Base-by-base conservation (phyloP, 768 basidiomycete genomes). In the Favolaschia claudopus region DNA sequence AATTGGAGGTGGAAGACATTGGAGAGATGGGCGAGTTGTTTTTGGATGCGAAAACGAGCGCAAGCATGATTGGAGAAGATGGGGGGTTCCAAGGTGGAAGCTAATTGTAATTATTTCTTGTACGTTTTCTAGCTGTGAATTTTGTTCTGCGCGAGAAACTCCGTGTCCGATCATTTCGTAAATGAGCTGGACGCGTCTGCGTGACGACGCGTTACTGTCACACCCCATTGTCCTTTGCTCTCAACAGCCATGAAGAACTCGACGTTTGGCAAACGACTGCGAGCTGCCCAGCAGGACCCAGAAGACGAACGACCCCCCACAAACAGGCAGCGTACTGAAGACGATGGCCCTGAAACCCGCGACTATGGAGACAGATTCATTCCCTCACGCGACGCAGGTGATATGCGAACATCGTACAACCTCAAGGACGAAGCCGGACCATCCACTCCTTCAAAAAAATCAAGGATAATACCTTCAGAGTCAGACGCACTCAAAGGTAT, bases 21-120 rank as follows among this genome's bases (percentile, higher is more conserved):
- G 82, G 84, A 31, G 95, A 98, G 82, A 95, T 97, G 89, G 89
- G 89, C 63, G 93, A 93, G 70, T 79, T 99, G 29, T 99, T 99
- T 82, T 79, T 98, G 67, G 96, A 99, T 72, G 95, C 96, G 19
- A 96, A 95, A 71, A 89, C 91, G 0, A 85, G 83, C 54, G 88
- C 88, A n/a, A 69, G 72, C 22, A 78, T 83, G 60, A 86, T 87
- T 63, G 80, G 77, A 42, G 56, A 62, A 32, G 70, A 73, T 33
- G 77, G 75, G 24, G 77, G 74, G 5, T 75, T 73, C 58, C 67
- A 67, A 58, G 70, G 71, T 6, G 73, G 68, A n/a, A 62, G 63
- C 32, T 64, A 59, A 43, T 3, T n/a, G n/a, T n/a, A n/a, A n/a
- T n/a, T n/a, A n/a, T n/a, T n/a, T n/a, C n/a, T n/a, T n/a, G n/a